Evolutionary conservation across 108 stramenopile species (phyloP).

Genomic region (Skeletonema potamos): DNA sequence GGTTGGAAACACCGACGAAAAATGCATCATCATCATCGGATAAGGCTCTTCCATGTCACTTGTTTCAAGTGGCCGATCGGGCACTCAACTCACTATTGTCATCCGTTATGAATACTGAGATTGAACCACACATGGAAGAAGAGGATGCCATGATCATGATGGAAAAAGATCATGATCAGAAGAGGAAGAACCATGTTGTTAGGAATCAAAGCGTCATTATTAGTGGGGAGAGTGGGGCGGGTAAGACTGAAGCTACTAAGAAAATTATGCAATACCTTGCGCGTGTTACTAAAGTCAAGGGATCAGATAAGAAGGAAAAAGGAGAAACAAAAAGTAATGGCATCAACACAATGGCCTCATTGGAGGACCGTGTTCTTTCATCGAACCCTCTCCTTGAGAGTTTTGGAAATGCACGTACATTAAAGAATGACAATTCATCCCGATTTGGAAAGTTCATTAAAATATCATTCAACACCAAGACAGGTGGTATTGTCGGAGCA

Average conservation of each 20-base stretch:
- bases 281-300: constrained; percentile 59
- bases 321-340: constrained; percentile 7
- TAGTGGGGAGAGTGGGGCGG: constrained; percentile 91
- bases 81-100: constrained; percentile 72
- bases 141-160: constrained; percentile 54
- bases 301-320: not conserved
- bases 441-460: constrained; percentile 96
- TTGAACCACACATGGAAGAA: constrained; percentile 47
- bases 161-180: constrained; percentile 42
- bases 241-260: constrained; percentile 96
- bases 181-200: constrained; percentile 27
- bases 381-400: constrained; percentile 92
- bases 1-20: not conserved
- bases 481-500: constrained; percentile 77
- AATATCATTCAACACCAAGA: constrained; percentile 72
- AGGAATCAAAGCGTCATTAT: constrained; percentile 86
- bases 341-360: constrained; percentile 53
- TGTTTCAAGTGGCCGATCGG: constrained; percentile 88
- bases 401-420: constrained; percentile 89
- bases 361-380: constrained; percentile 88
- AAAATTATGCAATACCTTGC: constrained; percentile 95
- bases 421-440: constrained; percentile 91
- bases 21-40: constrained; percentile 19
- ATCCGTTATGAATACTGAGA: constrained; percentile 37
- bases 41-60: constrained; percentile 65